A percentile compares a stretch with the other conserved stretches of the same genome.
These are phyloP conservation scores for Corynespora cassiicola DNA, from an alignment of 2,329 filamentous ascomycete genomes.

Conservation along the genomic window DNA sequence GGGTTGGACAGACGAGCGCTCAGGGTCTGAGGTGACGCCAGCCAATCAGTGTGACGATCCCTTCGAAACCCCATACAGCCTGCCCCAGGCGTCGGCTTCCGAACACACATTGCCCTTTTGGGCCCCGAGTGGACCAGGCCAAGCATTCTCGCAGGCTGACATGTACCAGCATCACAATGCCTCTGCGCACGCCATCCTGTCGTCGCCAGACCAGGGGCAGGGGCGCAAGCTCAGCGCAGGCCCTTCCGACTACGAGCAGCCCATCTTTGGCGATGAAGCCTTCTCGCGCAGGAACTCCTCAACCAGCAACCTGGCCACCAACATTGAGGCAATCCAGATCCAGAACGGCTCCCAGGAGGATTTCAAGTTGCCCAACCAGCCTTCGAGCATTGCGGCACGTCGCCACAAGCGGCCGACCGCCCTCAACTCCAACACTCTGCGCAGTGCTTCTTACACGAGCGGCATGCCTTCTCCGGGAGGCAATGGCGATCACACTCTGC, in stretches of 20 bases:
- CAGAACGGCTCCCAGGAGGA: slow-evolving; percentile 40
- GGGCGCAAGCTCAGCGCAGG: slow-evolving; percentile 35
- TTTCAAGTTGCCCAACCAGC: slow-evolving; percentile 46
- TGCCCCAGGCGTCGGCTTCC: slow-evolving; percentile 37
- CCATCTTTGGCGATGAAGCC: slow-evolving; percentile 38
- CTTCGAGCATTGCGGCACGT: slow-evolving; percentile 49
- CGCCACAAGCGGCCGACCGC: slow-evolving; percentile 50
- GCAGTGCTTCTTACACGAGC: slow-evolving; percentile 51
- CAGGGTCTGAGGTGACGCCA: slow-evolving; percentile 26
- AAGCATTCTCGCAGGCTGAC: slow-evolving; percentile 30
- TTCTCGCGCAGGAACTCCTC: slow-evolving; percentile 46
- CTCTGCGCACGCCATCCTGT: slow-evolving; percentile 43
- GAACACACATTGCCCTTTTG: slow-evolving; percentile 40
- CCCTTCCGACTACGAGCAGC: slow-evolving; percentile 39
- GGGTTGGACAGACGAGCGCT: slow-evolving; percentile 42
- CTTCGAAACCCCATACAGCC: slow-evolving; percentile 35
- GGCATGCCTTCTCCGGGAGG: slow-evolving; percentile 49
- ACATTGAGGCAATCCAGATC: slow-evolving; percentile 47
- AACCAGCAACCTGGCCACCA: slow-evolving; percentile 46
- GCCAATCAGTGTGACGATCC: slow-evolving; percentile 34
- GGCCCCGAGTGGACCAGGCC: slow-evolving; percentile 25
- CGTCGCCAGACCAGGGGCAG: slow-evolving; percentile 38
- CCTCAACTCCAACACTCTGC: slow-evolving; percentile 45
- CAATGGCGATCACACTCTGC: slow-evolving; percentile 47
- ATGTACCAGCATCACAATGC: slow-evolving; percentile 45